A percentile compares a stretch with the other conserved stretches of the same genome.
Evolutionary conservation across 179 eudicot species (phyloP).

Genomic region (Patellifolia procumbens): DNA sequence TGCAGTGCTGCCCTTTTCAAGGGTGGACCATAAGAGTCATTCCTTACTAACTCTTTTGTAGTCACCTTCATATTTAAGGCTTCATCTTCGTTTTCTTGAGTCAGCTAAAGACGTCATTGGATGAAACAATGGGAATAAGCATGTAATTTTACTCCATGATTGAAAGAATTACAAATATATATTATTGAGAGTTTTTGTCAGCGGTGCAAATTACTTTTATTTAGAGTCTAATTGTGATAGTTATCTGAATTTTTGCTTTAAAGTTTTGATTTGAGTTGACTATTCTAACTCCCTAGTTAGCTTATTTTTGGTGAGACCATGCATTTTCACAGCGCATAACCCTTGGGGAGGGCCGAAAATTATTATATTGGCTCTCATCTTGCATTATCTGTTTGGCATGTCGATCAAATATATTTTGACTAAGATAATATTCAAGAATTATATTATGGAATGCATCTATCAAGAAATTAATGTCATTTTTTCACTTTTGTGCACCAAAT

Average conservation of each 20-base stretch:
- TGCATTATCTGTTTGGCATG: too few species aligned
- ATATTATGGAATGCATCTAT: too few species aligned
- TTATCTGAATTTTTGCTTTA: neutral
- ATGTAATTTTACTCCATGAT: slow-evolving; percentile 14
- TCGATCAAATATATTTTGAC: too few species aligned
- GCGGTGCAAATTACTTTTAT: neutral
- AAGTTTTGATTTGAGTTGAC: neutral
- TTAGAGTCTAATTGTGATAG: neutral
- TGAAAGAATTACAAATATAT: neutral
- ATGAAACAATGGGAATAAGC: neutral
- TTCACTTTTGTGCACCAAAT: too few species aligned
- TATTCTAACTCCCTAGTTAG: neutral
- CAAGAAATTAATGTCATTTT: too few species aligned
- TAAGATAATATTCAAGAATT: too few species aligned
- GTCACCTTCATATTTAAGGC: slow-evolving; percentile 23
- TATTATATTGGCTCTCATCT: too few species aligned
- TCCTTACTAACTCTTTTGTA: slow-evolving; percentile 27
- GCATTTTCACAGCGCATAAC: too few species aligned
- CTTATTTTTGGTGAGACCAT: too few species aligned
- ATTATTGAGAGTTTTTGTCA: neutral
- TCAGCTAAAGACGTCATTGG: slow-evolving; percentile 18
- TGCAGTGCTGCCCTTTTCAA: slow-evolving; percentile 39
- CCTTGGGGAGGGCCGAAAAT: too few species aligned
- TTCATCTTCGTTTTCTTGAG: slow-evolving; percentile 18
- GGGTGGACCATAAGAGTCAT: slow-evolving; percentile 28